Evolutionary conservation across 306 rosid genomes (phyloP).

Genomic region (Castanea sativa): DNA sequence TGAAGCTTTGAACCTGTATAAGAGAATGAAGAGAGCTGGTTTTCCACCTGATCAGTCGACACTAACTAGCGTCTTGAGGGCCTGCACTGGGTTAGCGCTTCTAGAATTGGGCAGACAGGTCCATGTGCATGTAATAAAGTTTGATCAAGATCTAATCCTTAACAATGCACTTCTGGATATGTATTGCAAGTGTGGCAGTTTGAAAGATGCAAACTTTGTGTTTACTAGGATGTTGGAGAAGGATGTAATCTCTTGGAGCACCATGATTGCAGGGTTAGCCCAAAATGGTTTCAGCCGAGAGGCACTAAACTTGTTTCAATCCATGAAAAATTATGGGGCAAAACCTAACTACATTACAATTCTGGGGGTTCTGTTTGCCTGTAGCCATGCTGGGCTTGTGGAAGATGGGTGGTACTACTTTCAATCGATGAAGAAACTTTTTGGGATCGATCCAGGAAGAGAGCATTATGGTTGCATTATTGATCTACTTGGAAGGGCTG

Average conservation of each 20-base stretch:
- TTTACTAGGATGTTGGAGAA: slow-evolving; percentile 57
- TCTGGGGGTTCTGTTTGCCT: slow-evolving; percentile 86
- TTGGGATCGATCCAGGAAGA: slow-evolving; percentile 65
- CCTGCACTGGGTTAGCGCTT: slow-evolving; percentile 61
- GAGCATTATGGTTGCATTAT: slow-evolving; percentile 85
- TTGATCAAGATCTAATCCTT: slow-evolving; percentile 71
- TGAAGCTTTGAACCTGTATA: slow-evolving; percentile 67
- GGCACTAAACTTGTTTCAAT: slow-evolving; percentile 64
- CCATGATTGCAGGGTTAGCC: slow-evolving; percentile 87
- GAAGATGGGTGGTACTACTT: slow-evolving; percentile 71
- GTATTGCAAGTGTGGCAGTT: slow-evolving; percentile 87
- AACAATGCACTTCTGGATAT: slow-evolving; percentile 83
- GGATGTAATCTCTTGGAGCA: slow-evolving; percentile 94
- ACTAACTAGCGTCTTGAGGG: slow-evolving; percentile 79
- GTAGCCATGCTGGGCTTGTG: slow-evolving; percentile 91
- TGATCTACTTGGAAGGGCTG: slow-evolving; percentile 96
- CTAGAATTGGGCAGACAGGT: slow-evolving; percentile 80
- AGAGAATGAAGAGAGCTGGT: slow-evolving; percentile 64
- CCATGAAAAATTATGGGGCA: slow-evolving; percentile 58
- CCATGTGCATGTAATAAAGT: slow-evolving; percentile 74
- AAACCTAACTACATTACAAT: slow-evolving; percentile 77
- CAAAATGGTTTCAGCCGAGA: slow-evolving; percentile 82
- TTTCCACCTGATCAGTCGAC: slow-evolving; percentile 61
- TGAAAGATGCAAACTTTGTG: slow-evolving; percentile 65
- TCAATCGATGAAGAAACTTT: slow-evolving; percentile 66